These are phyloP conservation scores for Sclerotinia trifoliorum DNA, from an alignment of 2,329 filamentous ascomycete species.

Conservation along the genomic window DNA sequence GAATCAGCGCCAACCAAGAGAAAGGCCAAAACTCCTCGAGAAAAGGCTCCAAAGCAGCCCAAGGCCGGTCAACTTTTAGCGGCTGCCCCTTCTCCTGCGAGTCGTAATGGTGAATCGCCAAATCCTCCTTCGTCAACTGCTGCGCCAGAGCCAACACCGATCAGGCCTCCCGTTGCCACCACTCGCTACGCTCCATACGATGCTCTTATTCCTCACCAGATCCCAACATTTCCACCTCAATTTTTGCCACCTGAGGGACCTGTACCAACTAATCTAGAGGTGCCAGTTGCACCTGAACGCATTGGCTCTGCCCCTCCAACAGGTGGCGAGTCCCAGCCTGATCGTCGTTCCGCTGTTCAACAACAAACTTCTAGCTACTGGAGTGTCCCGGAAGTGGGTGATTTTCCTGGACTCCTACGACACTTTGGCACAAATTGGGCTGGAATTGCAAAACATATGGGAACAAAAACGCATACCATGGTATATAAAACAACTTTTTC, in stretches of 20 bases:
- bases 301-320: constrained; percentile 34
- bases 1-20: constrained; percentile 43
- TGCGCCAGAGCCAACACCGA: constrained; percentile 23
- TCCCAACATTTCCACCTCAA: constrained; percentile 27
- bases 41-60: constrained; percentile 37
- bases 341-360: constrained; percentile 34
- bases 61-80: constrained; percentile 39
- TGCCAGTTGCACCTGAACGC: constrained; percentile 35
- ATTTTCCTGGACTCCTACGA: constrained; percentile 69
- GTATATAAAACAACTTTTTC: constrained; percentile 48
- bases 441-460: constrained; percentile 74
- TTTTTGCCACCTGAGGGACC: constrained; percentile 31
- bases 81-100: constrained; percentile 31
- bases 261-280: constrained; percentile 30
- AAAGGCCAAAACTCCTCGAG: constrained; percentile 36
- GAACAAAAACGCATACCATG: constrained; percentile 84
- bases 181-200: constrained; percentile 34
- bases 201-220: constrained; percentile 24
- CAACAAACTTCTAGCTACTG: constrained; percentile 79
- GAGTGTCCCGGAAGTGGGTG: constrained; percentile 78
- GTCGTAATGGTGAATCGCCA: constrained; percentile 31
- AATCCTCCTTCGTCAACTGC: constrained; percentile 24
- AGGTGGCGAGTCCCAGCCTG: constrained; percentile 33
- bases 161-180: constrained; percentile 25
- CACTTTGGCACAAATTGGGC: constrained; percentile 79